A percentile compares a stretch with the other conserved stretches of the same genome.
Conservation (phyloP, 805 yeast species). For the Hanseniaspora taiwanica region DNA sequence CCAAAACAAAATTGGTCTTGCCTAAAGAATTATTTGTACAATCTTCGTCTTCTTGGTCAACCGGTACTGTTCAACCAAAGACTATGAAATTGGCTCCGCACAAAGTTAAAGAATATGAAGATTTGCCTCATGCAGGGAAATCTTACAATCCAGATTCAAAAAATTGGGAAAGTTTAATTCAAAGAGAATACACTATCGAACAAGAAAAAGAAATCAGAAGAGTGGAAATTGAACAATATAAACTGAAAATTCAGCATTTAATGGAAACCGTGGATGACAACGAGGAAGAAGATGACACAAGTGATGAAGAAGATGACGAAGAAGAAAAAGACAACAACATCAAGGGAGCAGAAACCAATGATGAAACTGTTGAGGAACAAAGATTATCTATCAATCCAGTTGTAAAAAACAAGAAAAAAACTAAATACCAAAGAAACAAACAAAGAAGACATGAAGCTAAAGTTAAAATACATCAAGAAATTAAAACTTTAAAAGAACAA, state of each 20-base stretch:
- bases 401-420: conserved; percentile 56
- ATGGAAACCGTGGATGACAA: conserved; percentile 49
- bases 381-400: conserved; percentile 62
- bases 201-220: conserved; percentile 54
- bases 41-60: conserved; percentile 35
- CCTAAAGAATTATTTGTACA: conserved; percentile 29
- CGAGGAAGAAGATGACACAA: conserved; percentile 35
- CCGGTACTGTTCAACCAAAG: conserved; percentile 39
- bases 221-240: conserved; percentile 46
- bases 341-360: conserved; percentile 21
- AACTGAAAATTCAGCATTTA: conserved; percentile 47
- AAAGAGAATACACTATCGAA: conserved; percentile 53
- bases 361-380: conserved; percentile 21
- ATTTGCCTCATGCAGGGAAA: conserved; percentile 68
- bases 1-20: conserved; percentile 6
- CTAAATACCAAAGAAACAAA: conserved; percentile 62
- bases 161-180: conserved; percentile 65
- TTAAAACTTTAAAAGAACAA: conserved; percentile 46
- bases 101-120: conserved; percentile 35
- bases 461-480: conserved; percentile 38
- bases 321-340: conserved; percentile 28
- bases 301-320: conserved; percentile 23
- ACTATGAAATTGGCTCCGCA: conserved; percentile 43
- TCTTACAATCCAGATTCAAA: conserved; percentile 80
- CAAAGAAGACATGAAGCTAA: conserved; percentile 51